These are phyloP conservation scores for Saraca asoca DNA, from an alignment of 331 rosid species.

Conservation along the genomic window DNA sequence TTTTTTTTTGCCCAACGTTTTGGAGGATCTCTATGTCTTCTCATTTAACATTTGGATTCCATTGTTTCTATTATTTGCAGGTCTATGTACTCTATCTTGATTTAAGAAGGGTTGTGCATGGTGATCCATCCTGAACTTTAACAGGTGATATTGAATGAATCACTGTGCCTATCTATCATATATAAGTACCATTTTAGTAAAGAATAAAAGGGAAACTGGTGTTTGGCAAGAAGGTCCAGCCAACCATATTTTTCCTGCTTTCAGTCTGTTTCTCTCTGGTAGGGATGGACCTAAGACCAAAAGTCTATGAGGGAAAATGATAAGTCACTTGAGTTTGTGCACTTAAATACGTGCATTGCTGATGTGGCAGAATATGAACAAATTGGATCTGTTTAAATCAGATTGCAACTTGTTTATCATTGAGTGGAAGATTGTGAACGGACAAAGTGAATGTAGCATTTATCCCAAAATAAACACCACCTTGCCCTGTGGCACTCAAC, in stretches of 20 bases:
- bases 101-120: constrained; percentile 22
- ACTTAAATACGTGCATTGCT: no score
- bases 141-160: neutral
- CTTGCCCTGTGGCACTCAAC: constrained; percentile 18
- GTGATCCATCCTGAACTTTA: constrained; percentile 24
- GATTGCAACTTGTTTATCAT: no score
- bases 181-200: constrained; percentile 2
- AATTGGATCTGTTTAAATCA: no score
- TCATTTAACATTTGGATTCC: constrained; percentile 12
- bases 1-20: no score
- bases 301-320: no score
- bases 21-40: neutral
- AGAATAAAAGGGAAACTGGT: constrained; percentile 35
- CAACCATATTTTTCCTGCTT: constrained; percentile 31
- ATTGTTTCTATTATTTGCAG: constrained; percentile 31
- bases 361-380: no score
- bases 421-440: no score
- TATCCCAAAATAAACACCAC: neutral
- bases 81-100: no score
- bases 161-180: neutral
- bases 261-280: constrained; percentile 11
- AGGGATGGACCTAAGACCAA: constrained; percentile 13
- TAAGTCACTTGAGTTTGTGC: no score
- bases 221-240: constrained; percentile 34
- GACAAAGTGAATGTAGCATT: no score